Evolutionary conservation across 768 basidiomycete species (phyloP), one percentile per base, ranked within the genome.

Genomic region (Suillus sp.): DNA sequence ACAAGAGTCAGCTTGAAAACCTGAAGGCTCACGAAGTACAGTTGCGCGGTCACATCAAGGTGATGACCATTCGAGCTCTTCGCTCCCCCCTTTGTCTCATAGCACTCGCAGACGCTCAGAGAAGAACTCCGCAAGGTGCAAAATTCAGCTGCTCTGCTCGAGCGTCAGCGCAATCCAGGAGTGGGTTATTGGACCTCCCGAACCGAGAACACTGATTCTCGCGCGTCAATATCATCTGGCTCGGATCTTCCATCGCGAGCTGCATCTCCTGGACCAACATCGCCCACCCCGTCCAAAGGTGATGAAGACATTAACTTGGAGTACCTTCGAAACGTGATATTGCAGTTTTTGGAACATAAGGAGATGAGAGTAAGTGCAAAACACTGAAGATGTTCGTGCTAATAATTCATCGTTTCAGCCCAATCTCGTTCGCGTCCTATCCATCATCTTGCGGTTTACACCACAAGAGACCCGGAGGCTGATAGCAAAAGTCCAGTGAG

Each of bases 261-360:
- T 4, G 53, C 43, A 59, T 69, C 68, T 47, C 81, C 83, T 45
- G 71, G 69, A 34, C 74, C 79, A 16, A 71, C 75, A n/a, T 71
- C 73, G 2, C 63, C 69, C 1, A 42, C 51, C 4, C 59, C 35
- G 13, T 67, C 67, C 11, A 83, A 79, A 61, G 85, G 84, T 13
- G 95, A 98, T 50, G 96, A 96, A 71, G 96, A 96, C 65, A 85
- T 99, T 61, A 99, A 96, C 71, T 79, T 96, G 9, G 97, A 99
- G 77, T 99, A 99, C 76, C 76, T 99, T 53, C 84, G 97, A 63
- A 99, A 99, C 74, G 92, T 99, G 37, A 94, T 99, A 62, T 75
- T 99, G 53, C 97, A 99, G 74, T 99, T 99, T 79, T 81, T 99
- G 57, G 97, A 99, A 73, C 93, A 98, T 78, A 95, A 96, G 74